Evolutionary conservation across 75 land plant genomes (phyloP).

Genomic region (Pinus albicaulis): DNA sequence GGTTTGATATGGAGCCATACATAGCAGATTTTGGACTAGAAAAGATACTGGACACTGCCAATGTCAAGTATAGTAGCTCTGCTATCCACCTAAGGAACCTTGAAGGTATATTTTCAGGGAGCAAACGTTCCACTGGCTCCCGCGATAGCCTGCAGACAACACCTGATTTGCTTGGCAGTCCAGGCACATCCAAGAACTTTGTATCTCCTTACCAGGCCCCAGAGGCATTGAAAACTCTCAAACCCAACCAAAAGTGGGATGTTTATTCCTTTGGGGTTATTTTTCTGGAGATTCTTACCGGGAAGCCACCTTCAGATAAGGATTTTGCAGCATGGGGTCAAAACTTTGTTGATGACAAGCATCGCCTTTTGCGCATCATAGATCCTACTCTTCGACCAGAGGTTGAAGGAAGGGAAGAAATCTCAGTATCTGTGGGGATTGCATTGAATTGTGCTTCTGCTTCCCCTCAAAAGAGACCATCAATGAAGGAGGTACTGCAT

Average conservation of each 20-base stretch:
- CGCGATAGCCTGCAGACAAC: slow-evolving; percentile 40
- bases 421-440: slow-evolving; percentile 48
- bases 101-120: slow-evolving; percentile 13
- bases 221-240: slow-evolving; percentile 55
- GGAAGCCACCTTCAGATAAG: slow-evolving; percentile 21
- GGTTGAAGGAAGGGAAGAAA: slow-evolving; percentile 69
- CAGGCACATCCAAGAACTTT: slow-evolving; percentile 15
- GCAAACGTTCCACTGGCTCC: slow-evolving; percentile 59
- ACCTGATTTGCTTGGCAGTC: slow-evolving; percentile 20
- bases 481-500: slow-evolving; percentile 78
- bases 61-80: slow-evolving; percentile 33
- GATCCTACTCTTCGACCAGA: slow-evolving; percentile 58
- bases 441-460: slow-evolving; percentile 62
- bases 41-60: slow-evolving; percentile 40
- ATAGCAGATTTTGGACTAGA: slow-evolving; percentile 71
- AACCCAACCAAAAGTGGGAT: slow-evolving; percentile 71
- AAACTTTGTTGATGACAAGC: slow-evolving; percentile 29
- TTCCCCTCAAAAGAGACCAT: slow-evolving; percentile 74
- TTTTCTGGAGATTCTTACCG: slow-evolving; percentile 41
- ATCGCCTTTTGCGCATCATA: slow-evolving; percentile 36
- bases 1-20: slow-evolving; percentile 60
- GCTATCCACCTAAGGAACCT: slow-evolving; percentile 35
- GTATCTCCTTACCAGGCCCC: slow-evolving; percentile 66
- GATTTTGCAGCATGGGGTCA: slow-evolving; percentile 8
- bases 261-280: slow-evolving; percentile 63